These are phyloP conservation scores for Exophiala alcalophila DNA, from an alignment of 2,329 filamentous ascomycete species.

Conservation along the genomic window DNA sequence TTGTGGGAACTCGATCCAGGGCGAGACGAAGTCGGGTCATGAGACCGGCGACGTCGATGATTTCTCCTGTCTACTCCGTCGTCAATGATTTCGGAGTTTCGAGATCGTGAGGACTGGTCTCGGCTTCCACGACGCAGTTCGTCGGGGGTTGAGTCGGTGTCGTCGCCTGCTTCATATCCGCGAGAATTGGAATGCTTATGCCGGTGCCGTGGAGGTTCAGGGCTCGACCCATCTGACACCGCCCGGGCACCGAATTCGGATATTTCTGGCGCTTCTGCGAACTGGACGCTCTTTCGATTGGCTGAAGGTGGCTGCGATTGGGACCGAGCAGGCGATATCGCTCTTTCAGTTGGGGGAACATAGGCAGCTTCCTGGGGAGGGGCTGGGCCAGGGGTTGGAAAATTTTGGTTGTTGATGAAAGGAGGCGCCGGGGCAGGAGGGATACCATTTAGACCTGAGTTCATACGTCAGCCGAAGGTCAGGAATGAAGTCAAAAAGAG, in stretches of 20 bases:
- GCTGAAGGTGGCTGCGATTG: slow-evolving; percentile 21
- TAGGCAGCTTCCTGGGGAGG: slow-evolving; percentile 2
- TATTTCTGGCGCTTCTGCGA: slow-evolving; percentile 26
- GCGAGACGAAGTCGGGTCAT: slow-evolving; percentile 24
- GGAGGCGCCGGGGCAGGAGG: slow-evolving; percentile 20
- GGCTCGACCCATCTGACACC: slow-evolving; percentile 19
- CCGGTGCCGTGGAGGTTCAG: slow-evolving; percentile 17
- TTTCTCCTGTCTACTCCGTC: slow-evolving; percentile 29
- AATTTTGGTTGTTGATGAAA: slow-evolving; percentile 23
- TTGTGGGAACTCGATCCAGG: slow-evolving; percentile 11
- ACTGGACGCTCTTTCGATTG: slow-evolving; percentile 28
- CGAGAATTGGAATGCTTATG: slow-evolving; percentile 21
- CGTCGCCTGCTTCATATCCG: slow-evolving; percentile 45
- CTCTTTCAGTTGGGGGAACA: slow-evolving; percentile 13
- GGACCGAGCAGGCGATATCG: slow-evolving; percentile 17
- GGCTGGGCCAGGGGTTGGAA: slow-evolving; percentile 11
- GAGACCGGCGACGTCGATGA: slow-evolving; percentile 26
- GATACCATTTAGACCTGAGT: slow-evolving; percentile 20
- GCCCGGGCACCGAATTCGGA: slow-evolving; percentile 7
- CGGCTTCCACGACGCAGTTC: slow-evolving; percentile 17
- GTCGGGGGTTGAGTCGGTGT: slow-evolving; percentile 30
- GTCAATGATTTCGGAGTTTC: slow-evolving; percentile 37
- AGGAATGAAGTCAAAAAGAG: slow-evolving; percentile 6
- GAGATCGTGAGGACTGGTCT: slow-evolving; percentile 11
- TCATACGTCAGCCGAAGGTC: no score